Percentiles rank a stretch among this genome's conserved stretches.
Conservation (phyloP, 345 rosid genomes). For the Arabis hirsuta region DNA sequence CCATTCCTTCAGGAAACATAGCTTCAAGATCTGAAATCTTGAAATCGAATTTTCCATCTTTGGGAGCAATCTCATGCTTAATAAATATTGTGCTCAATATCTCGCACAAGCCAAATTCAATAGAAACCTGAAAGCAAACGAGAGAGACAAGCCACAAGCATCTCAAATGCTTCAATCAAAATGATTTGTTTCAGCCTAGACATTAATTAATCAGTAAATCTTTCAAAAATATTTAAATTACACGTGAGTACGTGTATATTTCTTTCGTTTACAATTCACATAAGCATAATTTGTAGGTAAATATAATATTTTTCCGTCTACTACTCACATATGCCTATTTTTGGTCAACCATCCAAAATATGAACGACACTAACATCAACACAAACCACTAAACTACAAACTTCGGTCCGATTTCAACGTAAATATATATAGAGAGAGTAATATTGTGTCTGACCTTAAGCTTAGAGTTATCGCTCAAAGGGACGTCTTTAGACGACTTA, state of each 20-base stretch:
- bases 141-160: slow-evolving; percentile 11
- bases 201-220: not conserved
- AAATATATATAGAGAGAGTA: not conserved
- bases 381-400: slow-evolving; percentile 18
- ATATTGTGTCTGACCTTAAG: slow-evolving; percentile 56
- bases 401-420: not conserved
- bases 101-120: slow-evolving; percentile 84
- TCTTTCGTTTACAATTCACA: not conserved
- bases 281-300: too few relatives aligned
- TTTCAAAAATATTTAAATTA: not conserved
- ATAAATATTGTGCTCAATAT: slow-evolving; percentile 57
- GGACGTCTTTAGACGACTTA: slow-evolving; percentile 37
- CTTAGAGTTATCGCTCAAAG: slow-evolving; percentile 49
- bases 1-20: slow-evolving; percentile 61
- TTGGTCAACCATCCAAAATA: too few relatives aligned
- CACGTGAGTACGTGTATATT: not conserved
- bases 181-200: slow-evolving; percentile 1
- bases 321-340: not conserved
- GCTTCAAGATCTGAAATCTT: slow-evolving; percentile 59
- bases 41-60: slow-evolving; percentile 63
- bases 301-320: not conserved
- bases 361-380: not conserved
- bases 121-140: slow-evolving; percentile 55
- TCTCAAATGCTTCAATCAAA: slow-evolving; percentile 1
- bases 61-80: slow-evolving; percentile 53